Conservation (phyloP, 345 rosid genomes). For the Limnanthes douglasii region DNA sequence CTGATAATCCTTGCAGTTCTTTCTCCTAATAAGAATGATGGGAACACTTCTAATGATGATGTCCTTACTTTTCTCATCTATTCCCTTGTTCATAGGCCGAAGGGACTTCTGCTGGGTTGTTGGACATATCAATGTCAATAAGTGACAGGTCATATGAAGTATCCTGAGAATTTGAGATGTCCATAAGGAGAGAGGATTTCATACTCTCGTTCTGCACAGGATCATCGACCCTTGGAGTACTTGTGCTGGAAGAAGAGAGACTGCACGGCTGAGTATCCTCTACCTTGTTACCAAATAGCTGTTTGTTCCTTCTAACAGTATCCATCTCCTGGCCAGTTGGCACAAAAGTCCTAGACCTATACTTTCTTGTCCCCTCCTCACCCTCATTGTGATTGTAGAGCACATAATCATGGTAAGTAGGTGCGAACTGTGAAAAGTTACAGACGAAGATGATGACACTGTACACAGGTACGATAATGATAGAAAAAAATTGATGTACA, state of each 20-base stretch:
- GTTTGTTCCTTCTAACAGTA: slow-evolving; percentile 68
- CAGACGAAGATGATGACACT: slow-evolving; percentile 6
- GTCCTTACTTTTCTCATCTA: slow-evolving; percentile 23
- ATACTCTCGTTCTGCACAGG: slow-evolving; percentile 25
- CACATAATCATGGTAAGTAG: slow-evolving; percentile 94
- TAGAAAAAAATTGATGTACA: no score
- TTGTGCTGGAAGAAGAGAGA: slow-evolving; percentile 46
- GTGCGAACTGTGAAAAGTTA: slow-evolving; percentile 59
- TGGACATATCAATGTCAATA: slow-evolving; percentile 75
- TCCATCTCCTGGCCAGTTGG: slow-evolving; percentile 99
- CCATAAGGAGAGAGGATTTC: slow-evolving; percentile 61
- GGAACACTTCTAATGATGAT: no score
- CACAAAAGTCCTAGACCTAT: slow-evolving; percentile 86
- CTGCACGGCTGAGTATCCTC: slow-evolving; percentile 69
- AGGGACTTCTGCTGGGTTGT: slow-evolving; percentile 63
- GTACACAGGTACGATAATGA: background rate
- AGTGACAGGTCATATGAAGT: slow-evolving; percentile 71
- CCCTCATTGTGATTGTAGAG: slow-evolving; percentile 80
- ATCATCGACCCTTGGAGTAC: slow-evolving; percentile 37
- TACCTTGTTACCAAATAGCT: slow-evolving; percentile 45
- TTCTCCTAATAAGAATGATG: no score
- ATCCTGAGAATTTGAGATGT: slow-evolving; percentile 33
- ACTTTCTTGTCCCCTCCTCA: slow-evolving; percentile 81
- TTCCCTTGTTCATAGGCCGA: slow-evolving; percentile 38
- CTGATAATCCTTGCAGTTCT: no score